Base-by-base conservation (phyloP, 2,329 filamentous ascomycete genomes). In the Penicillium verrucosum region DNA sequence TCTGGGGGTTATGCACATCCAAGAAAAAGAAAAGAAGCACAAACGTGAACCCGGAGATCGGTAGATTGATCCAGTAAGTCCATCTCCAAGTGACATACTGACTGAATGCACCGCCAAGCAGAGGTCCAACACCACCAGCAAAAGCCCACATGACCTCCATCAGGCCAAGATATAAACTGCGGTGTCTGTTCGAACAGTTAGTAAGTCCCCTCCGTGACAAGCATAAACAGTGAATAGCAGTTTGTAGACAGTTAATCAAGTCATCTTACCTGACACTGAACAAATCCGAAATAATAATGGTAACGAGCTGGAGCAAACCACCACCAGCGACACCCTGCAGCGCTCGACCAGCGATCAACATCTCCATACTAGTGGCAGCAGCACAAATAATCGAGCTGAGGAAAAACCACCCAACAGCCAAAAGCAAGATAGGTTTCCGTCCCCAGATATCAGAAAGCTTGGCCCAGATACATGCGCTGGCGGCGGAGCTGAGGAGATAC, bases 401-500 rank as follows among this genome's bases (percentile, higher is more conserved):
- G 4, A 81, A 76, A 63, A 85, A 85, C 18, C 81, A 68, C 0
- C 69, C 73, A 1, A 81, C 75, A 0, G 80, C 79, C 3, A 70
- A 60, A 10, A 85, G 68, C 3, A 85, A 65, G 36, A 83, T 81
- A 3, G 76, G 73, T 60, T 85, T 85, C 1, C 82, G 76, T 16
- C 82, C 82, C 79, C 81, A 85, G 36, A 85, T 85, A 61, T 85
- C 82, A 3, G 76, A 80, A 1, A 82, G 63, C 49, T 82, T 83
- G 4, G 86, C 87, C 89, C 89, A 92, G n/a, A 88, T 82, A 0
- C 88, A 87, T 0, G 82, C 84, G 2, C 80, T 80, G 0, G 88
- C 85, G 0, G 88, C 85, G 65, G 85, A 85, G 16, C 85, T 86
- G 11, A 92, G 82, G 4, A 91, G 77, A 70, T 89, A 92, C 0